Percentiles rank a stretch among this genome's conserved stretches.
Evolutionary conservation across 2,329 filamentous ascomycete species (phyloP).

Genomic region (Colletotrichum acutatum): DNA sequence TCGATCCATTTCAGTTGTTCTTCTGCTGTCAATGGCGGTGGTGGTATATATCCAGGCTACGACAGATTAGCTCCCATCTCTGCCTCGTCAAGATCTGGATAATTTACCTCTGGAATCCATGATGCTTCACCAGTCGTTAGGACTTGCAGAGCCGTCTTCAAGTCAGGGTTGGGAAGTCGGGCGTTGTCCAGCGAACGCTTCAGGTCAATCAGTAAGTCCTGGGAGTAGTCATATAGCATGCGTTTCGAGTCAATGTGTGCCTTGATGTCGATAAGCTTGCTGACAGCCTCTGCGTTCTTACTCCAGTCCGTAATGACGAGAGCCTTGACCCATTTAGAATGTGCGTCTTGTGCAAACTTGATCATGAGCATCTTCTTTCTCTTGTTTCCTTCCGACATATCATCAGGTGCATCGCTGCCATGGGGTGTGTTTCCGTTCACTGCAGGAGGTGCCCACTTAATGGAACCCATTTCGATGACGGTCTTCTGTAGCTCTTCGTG

Average conservation of each 20-base stretch:
- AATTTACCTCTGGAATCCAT: conserved; percentile 81
- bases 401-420: conserved; percentile 55
- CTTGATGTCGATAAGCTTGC: conserved; percentile 88
- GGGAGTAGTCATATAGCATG: conserved; percentile 67
- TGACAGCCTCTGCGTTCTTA: conserved; percentile 80
- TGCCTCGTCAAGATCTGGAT: background rate
- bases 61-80: conserved; percentile 14
- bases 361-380: conserved; percentile 81
- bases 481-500: conserved; percentile 81
- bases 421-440: conserved; percentile 63
- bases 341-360: conserved; percentile 81
- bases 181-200: conserved; percentile 79
- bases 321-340: conserved; percentile 92
- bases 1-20: conserved; percentile 80
- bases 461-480: conserved; percentile 75
- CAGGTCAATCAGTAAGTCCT: conserved; percentile 74
- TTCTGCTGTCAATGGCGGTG: conserved; percentile 75
- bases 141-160: conserved; percentile 88
- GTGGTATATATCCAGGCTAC: conserved; percentile 81
- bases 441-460: conserved; percentile 65
- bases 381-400: conserved; percentile 73
- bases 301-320: conserved; percentile 93
- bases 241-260: conserved; percentile 76
- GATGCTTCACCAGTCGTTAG: conserved; percentile 81
- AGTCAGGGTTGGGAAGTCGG: conserved; percentile 87